These are phyloP conservation scores for Albugo candida DNA, from an alignment of 352 stramenopile species.

Conservation along the genomic window DNA sequence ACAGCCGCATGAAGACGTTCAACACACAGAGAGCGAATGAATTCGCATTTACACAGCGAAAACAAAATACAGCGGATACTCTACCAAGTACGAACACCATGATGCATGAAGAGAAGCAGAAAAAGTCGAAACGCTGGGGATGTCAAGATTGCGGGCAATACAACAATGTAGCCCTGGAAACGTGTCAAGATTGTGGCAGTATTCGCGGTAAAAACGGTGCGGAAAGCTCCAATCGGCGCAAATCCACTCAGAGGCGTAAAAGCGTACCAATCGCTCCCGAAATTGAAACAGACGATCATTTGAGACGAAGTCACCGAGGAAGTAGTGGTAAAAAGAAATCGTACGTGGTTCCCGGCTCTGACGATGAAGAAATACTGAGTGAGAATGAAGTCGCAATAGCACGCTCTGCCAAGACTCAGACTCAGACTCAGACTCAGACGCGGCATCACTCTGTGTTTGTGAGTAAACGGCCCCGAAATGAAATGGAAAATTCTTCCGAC, in stretches of 20 bases:
- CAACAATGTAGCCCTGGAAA: neutral
- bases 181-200: neutral
- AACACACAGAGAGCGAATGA: constrained; percentile 65
- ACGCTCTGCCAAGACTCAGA: constrained; percentile 12
- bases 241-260: constrained; percentile 1
- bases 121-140: constrained; percentile 4
- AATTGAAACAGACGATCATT: constrained; percentile 11
- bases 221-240: neutral
- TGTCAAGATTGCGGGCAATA: constrained; percentile 2
- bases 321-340: constrained; percentile 50
- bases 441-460: constrained; percentile 2
- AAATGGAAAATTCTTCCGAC: neutral
- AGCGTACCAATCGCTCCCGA: constrained; percentile 1
- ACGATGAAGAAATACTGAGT: constrained; percentile 37
- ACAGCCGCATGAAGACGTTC: constrained; percentile 27
- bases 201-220: neutral
- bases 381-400: constrained; percentile 17
- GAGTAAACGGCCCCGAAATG: neutral
- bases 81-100: no score
- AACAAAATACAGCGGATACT: constrained; percentile 3
- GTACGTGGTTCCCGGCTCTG: constrained; percentile 63
- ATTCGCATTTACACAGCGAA: neutral
- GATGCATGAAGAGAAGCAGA: constrained; percentile 2
- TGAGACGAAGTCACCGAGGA: constrained; percentile 36
- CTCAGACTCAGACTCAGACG: constrained; percentile 9